These are phyloP conservation scores for Drechslerella stenobrocha DNA, from an alignment of 2,329 filamentous ascomycete species.

Conservation along the genomic window DNA sequence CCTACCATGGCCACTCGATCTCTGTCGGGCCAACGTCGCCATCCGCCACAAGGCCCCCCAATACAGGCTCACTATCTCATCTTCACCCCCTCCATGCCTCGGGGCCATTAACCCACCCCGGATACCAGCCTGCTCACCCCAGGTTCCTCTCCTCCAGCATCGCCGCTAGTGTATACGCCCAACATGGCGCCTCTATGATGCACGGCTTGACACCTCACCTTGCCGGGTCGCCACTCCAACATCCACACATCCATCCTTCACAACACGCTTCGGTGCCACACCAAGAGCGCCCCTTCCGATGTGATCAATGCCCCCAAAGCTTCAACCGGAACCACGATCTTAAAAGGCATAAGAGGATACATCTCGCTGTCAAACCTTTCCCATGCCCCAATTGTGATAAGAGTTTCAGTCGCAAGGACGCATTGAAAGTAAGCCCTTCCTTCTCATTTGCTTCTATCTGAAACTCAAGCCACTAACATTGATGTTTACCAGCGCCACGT, in stretches of 20 bases:
- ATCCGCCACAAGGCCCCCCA: constrained; percentile 16
- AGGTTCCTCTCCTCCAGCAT: constrained; percentile 33
- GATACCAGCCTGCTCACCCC: constrained; percentile 29
- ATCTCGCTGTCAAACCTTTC: constrained; percentile 92
- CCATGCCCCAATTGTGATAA: constrained; percentile 90
- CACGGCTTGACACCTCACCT: constrained; percentile 27
- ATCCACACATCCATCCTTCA: constrained; percentile 39
- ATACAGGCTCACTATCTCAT: constrained; percentile 24
- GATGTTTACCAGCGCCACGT: constrained; percentile 61
- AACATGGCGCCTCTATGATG: constrained; percentile 49
- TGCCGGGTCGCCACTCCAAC: constrained; percentile 22
- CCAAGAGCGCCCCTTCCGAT: constrained; percentile 89
- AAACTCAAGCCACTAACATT: constrained; percentile 1
- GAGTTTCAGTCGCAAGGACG: constrained; percentile 95
- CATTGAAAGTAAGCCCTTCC: constrained; percentile 76
- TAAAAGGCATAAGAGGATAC: constrained; percentile 93
- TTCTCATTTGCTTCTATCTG: not conserved
- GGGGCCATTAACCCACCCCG: constrained; percentile 15
- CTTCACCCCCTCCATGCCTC: constrained; percentile 38
- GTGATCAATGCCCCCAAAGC: constrained; percentile 85
- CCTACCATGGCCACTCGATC: constrained; percentile 29
- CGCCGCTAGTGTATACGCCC: constrained; percentile 34
- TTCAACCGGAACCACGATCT: constrained; percentile 97
- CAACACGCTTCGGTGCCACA: constrained; percentile 58
- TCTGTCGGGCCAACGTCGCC: constrained; percentile 31